Evolutionary conservation across 495 filamentous ascomycete species (phyloP).

Genomic region (Rostrohypoxylon terebratum): DNA sequence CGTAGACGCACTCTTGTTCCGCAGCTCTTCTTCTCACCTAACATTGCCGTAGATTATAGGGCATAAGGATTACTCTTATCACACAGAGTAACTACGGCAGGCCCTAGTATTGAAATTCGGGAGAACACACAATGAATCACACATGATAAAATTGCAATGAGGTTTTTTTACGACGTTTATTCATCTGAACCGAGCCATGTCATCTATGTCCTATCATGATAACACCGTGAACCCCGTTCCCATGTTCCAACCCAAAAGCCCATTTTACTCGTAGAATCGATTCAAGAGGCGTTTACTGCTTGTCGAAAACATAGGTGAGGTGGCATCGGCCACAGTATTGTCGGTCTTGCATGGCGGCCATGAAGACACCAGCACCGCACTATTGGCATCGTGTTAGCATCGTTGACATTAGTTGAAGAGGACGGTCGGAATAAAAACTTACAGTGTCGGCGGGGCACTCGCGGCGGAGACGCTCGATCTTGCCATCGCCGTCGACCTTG

Average conservation of each 20-base stretch:
- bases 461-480: slow-evolving; percentile 98
- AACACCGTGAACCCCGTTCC: slow-evolving; percentile 38
- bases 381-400: slow-evolving; percentile 54
- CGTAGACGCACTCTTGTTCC: no score
- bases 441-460: slow-evolving; percentile 95
- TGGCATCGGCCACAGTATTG: slow-evolving; percentile 99
- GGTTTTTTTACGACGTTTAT: slow-evolving; percentile 39
- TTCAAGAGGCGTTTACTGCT: slow-evolving; percentile 61
- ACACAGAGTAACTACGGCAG: background rate
- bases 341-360: slow-evolving; percentile 99
- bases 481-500: slow-evolving; percentile 99
- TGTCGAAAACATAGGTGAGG: slow-evolving; percentile 99
- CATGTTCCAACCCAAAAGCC: slow-evolving; percentile 47
- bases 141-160: background rate
- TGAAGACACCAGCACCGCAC: slow-evolving; percentile 99
- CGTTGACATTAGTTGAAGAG: background rate
- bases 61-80: background rate
- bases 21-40: no score
- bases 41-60: background rate
- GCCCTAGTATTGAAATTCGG: background rate
- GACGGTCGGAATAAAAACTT: slow-evolving; percentile 64
- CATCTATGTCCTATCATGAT: slow-evolving; percentile 40
- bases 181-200: slow-evolving; percentile 28
- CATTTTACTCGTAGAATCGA: slow-evolving; percentile 33
- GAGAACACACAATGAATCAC: background rate